Base-by-base conservation (phyloP, 306 rosid genomes). In the Astragalus glycyphyllos region DNA sequence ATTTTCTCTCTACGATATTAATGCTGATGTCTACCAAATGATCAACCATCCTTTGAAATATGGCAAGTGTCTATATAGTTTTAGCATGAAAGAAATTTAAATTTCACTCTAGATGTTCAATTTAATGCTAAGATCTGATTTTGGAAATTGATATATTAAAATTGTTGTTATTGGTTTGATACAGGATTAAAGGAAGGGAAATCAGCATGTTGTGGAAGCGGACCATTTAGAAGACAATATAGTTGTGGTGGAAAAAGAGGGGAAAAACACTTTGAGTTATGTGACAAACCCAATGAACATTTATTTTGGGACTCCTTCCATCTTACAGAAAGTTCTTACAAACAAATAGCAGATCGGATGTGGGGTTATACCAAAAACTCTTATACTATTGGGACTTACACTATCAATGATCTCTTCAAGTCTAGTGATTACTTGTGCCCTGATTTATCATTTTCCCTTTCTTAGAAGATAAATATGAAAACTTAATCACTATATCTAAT, bases 231-330 rank as follows among this genome's bases (percentile, higher is more conserved):
- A 84, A 93, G 93, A 76, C 79, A 74, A 47, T 83, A 65, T 50
- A 92, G 84, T 58, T 92, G 98, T 59, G 98, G 98, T 50, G 98
- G 98, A 2, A 88, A 84, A 74, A 88, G 98, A 79, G 59, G 78
- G 13, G 72, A 77, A 55, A 79, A 85, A 75, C 76, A 85, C 34
- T 92, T 77, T 73, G 74, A 88, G 38, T 47, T 88, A 12, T 90
- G 98, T 58, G 59, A 69, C 15, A 80, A 90, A 41, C 89, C 96
- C 0, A 77, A 71, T 65, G 80, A 79, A 3, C 11, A 79, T 72
- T 75, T 92, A 26, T 92, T 85, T 69, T 92, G 97, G 98, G 98
- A 92, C 41, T 86, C 96, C 34, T 84, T 72, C 71, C 98, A 92
- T 88, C 82, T 85, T 54, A 92, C 98, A 10, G 92, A 92, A 45